Evolutionary conservation across 768 basidiomycete genomes (phyloP), one percentile per base, ranked within the genome.

Genomic region (Exidia glandulosa): DNA sequence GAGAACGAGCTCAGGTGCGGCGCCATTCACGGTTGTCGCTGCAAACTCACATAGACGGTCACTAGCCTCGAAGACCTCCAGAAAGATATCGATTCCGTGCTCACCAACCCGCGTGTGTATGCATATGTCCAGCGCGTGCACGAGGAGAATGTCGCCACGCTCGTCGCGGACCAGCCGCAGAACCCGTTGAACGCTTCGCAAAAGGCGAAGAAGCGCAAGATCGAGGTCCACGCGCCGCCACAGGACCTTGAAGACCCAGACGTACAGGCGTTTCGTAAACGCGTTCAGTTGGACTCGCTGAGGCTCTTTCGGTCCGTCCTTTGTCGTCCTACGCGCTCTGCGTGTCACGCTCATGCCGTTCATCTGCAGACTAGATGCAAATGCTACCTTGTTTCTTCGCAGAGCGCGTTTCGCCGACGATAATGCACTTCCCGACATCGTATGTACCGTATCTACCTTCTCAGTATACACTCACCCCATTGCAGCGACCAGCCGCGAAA

Each of bases 301-400:
- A 76, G 72, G 41, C 79, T 82, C 64, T 88, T 84, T 81, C 77
- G 76, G 87, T 88, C 65, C 62, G 84, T n/a, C n/a, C n/a, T n/a
- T 71, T 16, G 32, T 14, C 14, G 54, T 50, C 10, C 55, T 59
- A 45, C 55, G 59, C n/a, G 32, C 57, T 12, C 32, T n/a, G 47
- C 14, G 57, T 57, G 6, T 32, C 52, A 36, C 45, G 57, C 34
- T 32, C 50, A 50, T 27, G 33, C 55, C 12, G 47, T 45, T 25
- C n/a, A 32, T 2, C 54, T 45, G 23, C 58, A 59, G 41, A 3
- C 33, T 48, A 7, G 31, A 47, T 29, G 32, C 75, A 60, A 80
- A 81, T 59, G 74, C 87, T 12, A 79, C 79, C 0, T 69, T 79
- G 23, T 89, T 88, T 66, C 79, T 86, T 67, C 79, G 87, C 32